Base-by-base conservation (phyloP, 768 basidiomycete genomes). In the Lenzites betulinus region DNA sequence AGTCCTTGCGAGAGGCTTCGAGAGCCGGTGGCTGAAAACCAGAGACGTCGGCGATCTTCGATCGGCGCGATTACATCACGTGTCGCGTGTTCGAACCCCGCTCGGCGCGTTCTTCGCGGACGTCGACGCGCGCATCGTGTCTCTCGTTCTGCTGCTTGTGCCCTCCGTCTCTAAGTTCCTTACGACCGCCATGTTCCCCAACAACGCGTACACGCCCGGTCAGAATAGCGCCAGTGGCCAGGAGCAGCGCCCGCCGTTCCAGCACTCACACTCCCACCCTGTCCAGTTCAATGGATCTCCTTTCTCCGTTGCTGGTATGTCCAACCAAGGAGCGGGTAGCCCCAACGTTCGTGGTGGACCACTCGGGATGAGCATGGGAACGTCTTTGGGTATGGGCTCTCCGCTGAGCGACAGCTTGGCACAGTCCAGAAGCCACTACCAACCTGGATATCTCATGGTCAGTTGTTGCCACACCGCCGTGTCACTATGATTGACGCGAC, bases 381-480 rank as follows among this genome's bases (percentile, higher is more conserved):
- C 75, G 38, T 70, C 78, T 11, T 76, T 85, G 25, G 59, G 56
- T 6, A 61, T 63, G 47, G 62, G 62, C 20, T 73, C 79, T 3
- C 79, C 84, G 23, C 79, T 89, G 59, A 79, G 80, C n/a, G 89
- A 90, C 64, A 80, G 84, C 15, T 79, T 92, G 52, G 81, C 86
- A 9, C 88, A 89, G 72, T 85, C 88, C 3, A 79, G 89, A 64
- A 84, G 86, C 55, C 88, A 89, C 66, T 92, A 92, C 70, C 90
- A 92, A 67, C 80, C 88, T 36, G 90, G 90, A 3, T 93, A 92
- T 71, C 78, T 93, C 54, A 83, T 93, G 86, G 90, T 91, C 49
- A 59, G 85, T 53, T 35, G 41, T 58, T n/a, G 36, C 33, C 30
- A 16, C 35, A 20, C 44, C 39, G 13, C 15, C 6, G 18, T 25